Evolutionary conservation across 2,329 filamentous ascomycete genomes (phyloP).

Genomic region (Cucurbitaria berberidis): DNA sequence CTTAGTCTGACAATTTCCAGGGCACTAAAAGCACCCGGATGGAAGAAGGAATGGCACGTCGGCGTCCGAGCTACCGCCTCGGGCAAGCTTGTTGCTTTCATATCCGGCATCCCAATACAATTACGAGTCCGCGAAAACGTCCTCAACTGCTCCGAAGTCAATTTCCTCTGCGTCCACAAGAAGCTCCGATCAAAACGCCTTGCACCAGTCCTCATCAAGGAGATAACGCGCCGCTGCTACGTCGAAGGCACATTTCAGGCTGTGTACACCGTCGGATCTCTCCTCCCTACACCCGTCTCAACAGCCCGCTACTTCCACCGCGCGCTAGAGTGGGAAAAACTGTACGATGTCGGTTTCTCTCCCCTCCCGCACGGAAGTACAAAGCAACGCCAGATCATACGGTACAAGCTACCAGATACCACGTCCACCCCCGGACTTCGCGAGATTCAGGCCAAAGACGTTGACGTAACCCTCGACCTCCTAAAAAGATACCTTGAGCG

Average conservation of each 20-base stretch:
- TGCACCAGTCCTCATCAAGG: conserved; percentile 93
- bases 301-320: conserved; percentile 96
- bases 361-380: conserved; percentile 84
- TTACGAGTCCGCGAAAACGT: conserved; percentile 78
- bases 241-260: conserved; percentile 87
- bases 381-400: conserved; percentile 81
- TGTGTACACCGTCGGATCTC: conserved; percentile 90
- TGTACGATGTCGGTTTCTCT: conserved; percentile 93
- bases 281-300: conserved; percentile 89
- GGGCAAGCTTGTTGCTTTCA: conserved; percentile 90
- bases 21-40: conserved; percentile 93
- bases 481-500: conserved; percentile 78
- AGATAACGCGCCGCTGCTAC: conserved; percentile 93
- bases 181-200: conserved; percentile 93
- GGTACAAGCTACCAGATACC: conserved; percentile 79
- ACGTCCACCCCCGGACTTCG: conserved; percentile 78
- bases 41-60: conserved; percentile 93
- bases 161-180: conserved; percentile 98
- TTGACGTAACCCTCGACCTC: conserved; percentile 75
- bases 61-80: conserved; percentile 86
- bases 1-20: conserved; percentile 52
- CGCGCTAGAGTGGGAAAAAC: conserved; percentile 92
- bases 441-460: conserved; percentile 78
- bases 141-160: conserved; percentile 87
- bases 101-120: conserved; percentile 87